Percentiles rank a stretch among this genome's conserved stretches.
phyloP scores from a whole-genome alignment of 768 basidiomycete species.

The Pleurotus giganteus region DNA sequence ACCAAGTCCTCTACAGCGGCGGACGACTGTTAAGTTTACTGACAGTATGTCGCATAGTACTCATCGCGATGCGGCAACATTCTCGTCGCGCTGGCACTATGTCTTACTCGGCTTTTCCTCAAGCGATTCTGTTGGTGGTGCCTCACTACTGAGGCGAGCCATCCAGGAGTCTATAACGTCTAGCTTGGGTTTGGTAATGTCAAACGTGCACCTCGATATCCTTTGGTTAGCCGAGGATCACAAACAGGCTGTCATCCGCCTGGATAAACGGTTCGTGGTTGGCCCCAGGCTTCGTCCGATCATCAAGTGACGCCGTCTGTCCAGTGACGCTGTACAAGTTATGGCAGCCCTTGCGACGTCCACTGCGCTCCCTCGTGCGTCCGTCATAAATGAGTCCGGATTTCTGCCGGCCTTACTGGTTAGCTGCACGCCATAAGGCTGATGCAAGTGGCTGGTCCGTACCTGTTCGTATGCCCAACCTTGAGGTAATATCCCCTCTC shows the following conservation, averaged over 20 bases:
- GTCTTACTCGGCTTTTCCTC: slow-evolving; percentile 24
- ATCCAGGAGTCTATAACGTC: slow-evolving; percentile 55
- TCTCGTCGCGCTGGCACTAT: slow-evolving; percentile 1
- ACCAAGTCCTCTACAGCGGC: too few species aligned
- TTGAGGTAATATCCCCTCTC: too few species aligned
- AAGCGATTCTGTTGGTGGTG: slow-evolving; percentile 28
- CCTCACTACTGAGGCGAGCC: slow-evolving; percentile 45
- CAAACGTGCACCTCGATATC: slow-evolving; percentile 56
- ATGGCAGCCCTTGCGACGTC: slow-evolving; percentile 32
- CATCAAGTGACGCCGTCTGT: neutral
- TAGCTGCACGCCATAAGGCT: neutral
- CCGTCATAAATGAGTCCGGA: slow-evolving; percentile 35
- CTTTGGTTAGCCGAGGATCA: slow-evolving; percentile 49
- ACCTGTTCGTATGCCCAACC: neutral
- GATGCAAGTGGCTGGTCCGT: neutral
- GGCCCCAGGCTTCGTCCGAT: neutral
- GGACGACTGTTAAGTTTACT: too few species aligned
- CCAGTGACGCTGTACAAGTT: slow-evolving; percentile 34
- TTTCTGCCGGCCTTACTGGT: slow-evolving; percentile 38
- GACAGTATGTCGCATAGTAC: too few species aligned
- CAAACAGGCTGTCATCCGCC: slow-evolving; percentile 37
- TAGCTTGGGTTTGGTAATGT: slow-evolving; percentile 51
- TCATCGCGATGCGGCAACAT: neutral
- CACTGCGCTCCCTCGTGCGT: slow-evolving; percentile 28
- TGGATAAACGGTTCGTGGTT: slow-evolving; percentile 35